These are phyloP conservation scores for sorghum (Sorghum bicolor) DNA, from an alignment of 176 grass and related monocot genomes.

Conservation along the genomic window Sorghum_bicolor_NCBIv3 NC_012871.2:75293001-75293500, in stretches of 20 bases:
- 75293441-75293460: constrained; percentile 99
- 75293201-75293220: constrained; percentile 92
- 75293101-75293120: not conserved
- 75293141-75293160: constrained; percentile 99
- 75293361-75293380: constrained; percentile 57
- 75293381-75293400: not conserved
- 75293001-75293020: constrained; percentile 98
- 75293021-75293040: constrained; percentile 99
- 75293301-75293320: constrained; percentile 95
- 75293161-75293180: constrained; percentile 98
- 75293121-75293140: constrained; percentile 99
- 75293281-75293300: constrained; percentile 97
- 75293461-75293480: constrained; percentile 86
- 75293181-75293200: constrained; percentile 99
- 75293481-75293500: constrained; percentile 97
- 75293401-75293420: constrained; percentile 14
- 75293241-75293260: constrained; percentile 96
- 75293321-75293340: constrained; percentile 81
- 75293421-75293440: not conserved
- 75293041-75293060: constrained; percentile 49
- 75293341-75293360: constrained; percentile 95
- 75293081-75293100: constrained; percentile 6
- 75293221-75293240: constrained; percentile 97
- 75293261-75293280: constrained; percentile 98
- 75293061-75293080: constrained; percentile 22